These are phyloP conservation scores for Thalia dealbata DNA, from an alignment of 176 grass and related monocot species.

Conservation along the genomic window DNA sequence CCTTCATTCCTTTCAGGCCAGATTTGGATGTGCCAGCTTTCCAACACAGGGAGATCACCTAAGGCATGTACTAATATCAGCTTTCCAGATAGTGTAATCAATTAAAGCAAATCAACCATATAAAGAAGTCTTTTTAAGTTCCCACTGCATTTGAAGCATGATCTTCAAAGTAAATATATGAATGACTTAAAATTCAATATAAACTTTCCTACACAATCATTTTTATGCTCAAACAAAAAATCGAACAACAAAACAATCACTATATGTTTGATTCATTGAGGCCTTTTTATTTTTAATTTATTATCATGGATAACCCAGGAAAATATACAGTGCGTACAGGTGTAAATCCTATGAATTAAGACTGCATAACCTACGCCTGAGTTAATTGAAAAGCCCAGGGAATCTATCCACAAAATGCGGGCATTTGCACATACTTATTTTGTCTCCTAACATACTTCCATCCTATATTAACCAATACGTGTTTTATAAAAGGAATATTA, in stretches of 20 bases:
- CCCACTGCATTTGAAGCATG: background rate
- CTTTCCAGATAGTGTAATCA: background rate
- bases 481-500: background rate
- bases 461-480: background rate
- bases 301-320: background rate
- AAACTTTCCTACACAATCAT: background rate
- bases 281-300: background rate
- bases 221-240: background rate
- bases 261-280: background rate
- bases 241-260: background rate
- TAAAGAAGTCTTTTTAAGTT: background rate
- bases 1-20: constrained; percentile 29
- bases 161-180: background rate
- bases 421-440: background rate
- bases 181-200: background rate
- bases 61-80: background rate
- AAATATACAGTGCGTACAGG: background rate
- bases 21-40: constrained; percentile 23
- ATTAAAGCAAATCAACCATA: background rate
- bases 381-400: background rate
- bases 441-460: background rate
- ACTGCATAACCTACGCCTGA: background rate
- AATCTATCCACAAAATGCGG: background rate
- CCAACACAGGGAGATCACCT: constrained; percentile 38
- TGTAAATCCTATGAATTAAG: background rate